Conservation (phyloP, 495 filamentous ascomycete genomes). For the Xylona heveae region DNA sequence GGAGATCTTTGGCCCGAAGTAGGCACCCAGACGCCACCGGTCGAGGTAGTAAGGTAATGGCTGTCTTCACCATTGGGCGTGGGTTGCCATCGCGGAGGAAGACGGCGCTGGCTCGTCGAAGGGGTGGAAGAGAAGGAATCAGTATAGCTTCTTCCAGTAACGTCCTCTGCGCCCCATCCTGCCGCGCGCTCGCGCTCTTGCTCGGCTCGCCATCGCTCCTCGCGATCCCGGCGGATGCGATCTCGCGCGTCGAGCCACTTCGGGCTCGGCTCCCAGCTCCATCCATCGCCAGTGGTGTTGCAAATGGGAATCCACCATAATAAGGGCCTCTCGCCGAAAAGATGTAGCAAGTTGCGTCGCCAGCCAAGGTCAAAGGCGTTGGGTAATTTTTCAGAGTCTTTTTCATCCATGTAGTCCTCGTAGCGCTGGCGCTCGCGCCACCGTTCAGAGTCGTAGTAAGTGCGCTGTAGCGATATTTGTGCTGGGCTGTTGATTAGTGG, state of each 20-base stretch:
- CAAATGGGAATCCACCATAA: constrained; percentile 66
- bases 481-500: constrained; percentile 15
- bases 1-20: background rate
- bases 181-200: constrained; percentile 12
- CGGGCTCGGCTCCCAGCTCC: constrained; percentile 69
- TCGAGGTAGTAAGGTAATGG: background rate
- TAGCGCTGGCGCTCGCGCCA: constrained; percentile 54
- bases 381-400: constrained; percentile 66
- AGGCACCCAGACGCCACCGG: constrained; percentile 1
- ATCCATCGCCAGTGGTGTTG: constrained; percentile 81
- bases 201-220: constrained; percentile 10
- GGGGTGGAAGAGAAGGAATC: background rate
- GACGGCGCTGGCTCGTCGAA: background rate
- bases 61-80: background rate
- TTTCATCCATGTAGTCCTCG: constrained; percentile 71
- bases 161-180: constrained; percentile 7
- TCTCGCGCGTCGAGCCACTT: constrained; percentile 16
- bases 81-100: background rate
- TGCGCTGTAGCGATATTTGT: constrained; percentile 27
- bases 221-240: constrained; percentile 10
- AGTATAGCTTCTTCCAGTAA: background rate
- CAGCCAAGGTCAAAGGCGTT: constrained; percentile 84
- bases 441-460: constrained; percentile 53
- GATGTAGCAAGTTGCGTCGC: constrained; percentile 52
- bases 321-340: constrained; percentile 52